Conservation (phyloP, 345 rosid species). For the Salix dunnii region DNA sequence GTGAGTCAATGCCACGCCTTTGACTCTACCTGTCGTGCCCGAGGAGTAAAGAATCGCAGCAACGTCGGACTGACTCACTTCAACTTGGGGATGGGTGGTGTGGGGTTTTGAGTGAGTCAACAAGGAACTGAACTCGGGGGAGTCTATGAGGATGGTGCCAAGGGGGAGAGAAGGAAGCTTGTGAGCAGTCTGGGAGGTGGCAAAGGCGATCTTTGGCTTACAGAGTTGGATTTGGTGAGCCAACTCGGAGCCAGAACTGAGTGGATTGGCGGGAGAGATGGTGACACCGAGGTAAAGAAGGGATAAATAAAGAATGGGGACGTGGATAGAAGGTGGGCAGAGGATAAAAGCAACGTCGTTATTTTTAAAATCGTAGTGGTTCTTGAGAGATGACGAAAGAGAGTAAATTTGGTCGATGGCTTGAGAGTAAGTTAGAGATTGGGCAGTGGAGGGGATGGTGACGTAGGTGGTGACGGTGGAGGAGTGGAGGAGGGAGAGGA, state of each 20-base stretch:
- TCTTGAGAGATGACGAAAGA: slow-evolving; percentile 43
- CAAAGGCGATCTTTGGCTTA: slow-evolving; percentile 66
- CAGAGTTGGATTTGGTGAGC: slow-evolving; percentile 52
- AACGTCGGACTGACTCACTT: slow-evolving; percentile 52
- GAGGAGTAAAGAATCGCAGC: slow-evolving; percentile 79
- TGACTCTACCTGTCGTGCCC: slow-evolving; percentile 73
- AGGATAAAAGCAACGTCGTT: slow-evolving; percentile 67
- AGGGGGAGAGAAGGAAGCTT: slow-evolving; percentile 39
- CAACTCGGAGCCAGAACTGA: slow-evolving; percentile 52
- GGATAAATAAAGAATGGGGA: slow-evolving; percentile 68
- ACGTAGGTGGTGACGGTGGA: slow-evolving; percentile 35
- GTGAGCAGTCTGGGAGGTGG: slow-evolving; percentile 44
- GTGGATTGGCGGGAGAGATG: slow-evolving; percentile 71
- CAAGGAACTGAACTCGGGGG: slow-evolving; percentile 64
- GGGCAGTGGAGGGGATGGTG: slow-evolving; percentile 44
- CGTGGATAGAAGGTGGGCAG: slow-evolving; percentile 51
- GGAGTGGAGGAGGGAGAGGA: slow-evolving; percentile 46
- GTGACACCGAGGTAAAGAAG: slow-evolving; percentile 68
- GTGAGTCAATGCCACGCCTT: slow-evolving; percentile 68
- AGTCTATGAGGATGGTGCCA: slow-evolving; percentile 56
- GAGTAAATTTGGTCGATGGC: slow-evolving; percentile 39
- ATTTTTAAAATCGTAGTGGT: slow-evolving; percentile 36
- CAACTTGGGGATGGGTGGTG: neutral
- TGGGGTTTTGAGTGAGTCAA: slow-evolving; percentile 18
- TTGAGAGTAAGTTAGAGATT: slow-evolving; percentile 40